These are phyloP conservation scores for Sideroxylon spinosum DNA, from an alignment of 179 eudicot species.

Conservation along the genomic window DNA sequence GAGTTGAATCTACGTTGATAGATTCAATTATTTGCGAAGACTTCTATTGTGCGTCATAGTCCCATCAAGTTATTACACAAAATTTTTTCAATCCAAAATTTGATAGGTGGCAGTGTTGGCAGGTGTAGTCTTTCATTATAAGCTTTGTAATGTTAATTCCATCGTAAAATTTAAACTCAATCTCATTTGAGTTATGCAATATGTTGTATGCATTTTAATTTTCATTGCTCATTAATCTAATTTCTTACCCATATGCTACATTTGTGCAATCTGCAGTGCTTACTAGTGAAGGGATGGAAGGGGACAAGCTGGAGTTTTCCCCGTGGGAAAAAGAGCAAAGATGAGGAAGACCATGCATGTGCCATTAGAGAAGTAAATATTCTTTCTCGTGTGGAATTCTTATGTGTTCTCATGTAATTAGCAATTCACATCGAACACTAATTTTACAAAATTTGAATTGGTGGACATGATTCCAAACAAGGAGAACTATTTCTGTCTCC, in stretches of 20 bases:
- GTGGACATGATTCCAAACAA: neutral
- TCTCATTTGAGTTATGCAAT: no score
- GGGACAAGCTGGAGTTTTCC: constrained; percentile 99
- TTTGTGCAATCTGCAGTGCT: constrained; percentile 54
- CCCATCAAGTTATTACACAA: no score
- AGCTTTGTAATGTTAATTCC: no score
- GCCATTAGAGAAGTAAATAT: constrained; percentile 76
- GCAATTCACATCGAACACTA: neutral
- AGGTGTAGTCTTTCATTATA: no score
- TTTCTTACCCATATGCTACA: neutral
- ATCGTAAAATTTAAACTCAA: no score
- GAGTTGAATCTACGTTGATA: no score
- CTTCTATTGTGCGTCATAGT: neutral
- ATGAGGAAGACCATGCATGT: constrained; percentile 93
- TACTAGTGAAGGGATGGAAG: constrained; percentile 98
- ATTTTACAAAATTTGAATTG: neutral
- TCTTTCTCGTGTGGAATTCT: constrained; percentile 6
- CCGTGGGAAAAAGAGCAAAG: constrained; percentile 95
- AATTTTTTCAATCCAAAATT: no score
- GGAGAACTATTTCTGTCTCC: neutral
- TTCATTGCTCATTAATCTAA: no score
- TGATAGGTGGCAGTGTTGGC: no score
- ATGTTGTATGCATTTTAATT: no score
- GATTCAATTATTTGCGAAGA: no score
- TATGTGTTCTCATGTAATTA: neutral